Conservation (phyloP, 805 yeast species). For the Metschnikowia corniflorae region DNA sequence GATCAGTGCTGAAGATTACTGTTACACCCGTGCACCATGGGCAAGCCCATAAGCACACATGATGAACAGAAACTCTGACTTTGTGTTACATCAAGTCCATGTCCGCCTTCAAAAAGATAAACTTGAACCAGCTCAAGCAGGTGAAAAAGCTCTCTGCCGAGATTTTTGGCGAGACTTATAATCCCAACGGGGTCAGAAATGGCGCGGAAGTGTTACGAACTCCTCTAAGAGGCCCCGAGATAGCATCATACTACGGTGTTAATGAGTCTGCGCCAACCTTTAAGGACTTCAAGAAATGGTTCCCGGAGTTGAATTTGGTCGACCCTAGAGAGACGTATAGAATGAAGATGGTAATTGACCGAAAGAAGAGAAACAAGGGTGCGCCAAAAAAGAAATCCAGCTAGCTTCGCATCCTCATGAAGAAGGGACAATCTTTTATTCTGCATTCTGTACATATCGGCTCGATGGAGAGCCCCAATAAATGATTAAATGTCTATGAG, state of each 20-base stretch:
- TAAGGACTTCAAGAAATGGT: conserved; percentile 54
- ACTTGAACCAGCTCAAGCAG: conserved; percentile 49
- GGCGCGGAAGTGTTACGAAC: conserved; percentile 68
- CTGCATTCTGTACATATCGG: conserved; percentile 9
- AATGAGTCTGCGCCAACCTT: conserved; percentile 65
- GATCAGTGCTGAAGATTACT: too few relatives aligned
- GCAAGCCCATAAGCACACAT: too few relatives aligned
- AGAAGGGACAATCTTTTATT: too few relatives aligned
- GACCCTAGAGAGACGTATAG: conserved; percentile 72
- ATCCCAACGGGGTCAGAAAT: conserved; percentile 62
- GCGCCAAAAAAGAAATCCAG: conserved; percentile 69
- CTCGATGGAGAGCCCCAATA: neutral
- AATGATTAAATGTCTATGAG: too few relatives aligned
- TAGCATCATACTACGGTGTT: conserved; percentile 66
- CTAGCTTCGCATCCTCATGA: conserved; percentile 6
- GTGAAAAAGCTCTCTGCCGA: conserved; percentile 59
- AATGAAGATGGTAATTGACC: conserved; percentile 54
- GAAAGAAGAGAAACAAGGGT: conserved; percentile 86
- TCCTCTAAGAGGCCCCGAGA: conserved; percentile 69
- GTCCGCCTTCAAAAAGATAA: conserved; percentile 27
- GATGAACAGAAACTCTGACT: too few relatives aligned
- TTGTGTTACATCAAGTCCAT: too few relatives aligned
- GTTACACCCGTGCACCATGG: too few relatives aligned
- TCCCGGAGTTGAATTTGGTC: conserved; percentile 48
- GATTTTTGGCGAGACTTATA: conserved; percentile 67